Percentiles rank a stretch among this genome's conserved stretches.
phyloP scores from a whole-genome alignment of 345 rosid genomes.

The Corymbia maculata region DNA sequence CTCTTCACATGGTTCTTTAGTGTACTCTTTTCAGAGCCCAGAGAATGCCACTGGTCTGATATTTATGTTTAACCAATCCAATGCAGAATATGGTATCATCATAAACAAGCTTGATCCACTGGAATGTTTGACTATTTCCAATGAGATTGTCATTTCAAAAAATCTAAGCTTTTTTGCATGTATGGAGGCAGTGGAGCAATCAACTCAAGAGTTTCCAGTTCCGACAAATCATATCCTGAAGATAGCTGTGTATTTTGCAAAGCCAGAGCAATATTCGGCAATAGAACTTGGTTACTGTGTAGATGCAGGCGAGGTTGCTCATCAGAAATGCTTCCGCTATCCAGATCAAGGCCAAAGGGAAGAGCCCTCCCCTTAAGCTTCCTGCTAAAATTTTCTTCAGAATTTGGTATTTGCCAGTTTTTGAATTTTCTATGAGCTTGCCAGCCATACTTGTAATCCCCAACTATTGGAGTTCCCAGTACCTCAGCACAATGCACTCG shows the following conservation, averaged over 20 bases:
- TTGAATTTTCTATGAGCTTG: constrained; percentile 56
- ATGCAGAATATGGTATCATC: background rate
- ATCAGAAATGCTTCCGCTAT: constrained; percentile 58
- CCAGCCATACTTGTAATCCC: constrained; percentile 92
- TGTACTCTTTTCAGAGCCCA: background rate
- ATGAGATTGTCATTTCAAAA: constrained; percentile 24
- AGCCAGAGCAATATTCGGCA: constrained; percentile 65
- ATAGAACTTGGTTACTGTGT: constrained; percentile 65
- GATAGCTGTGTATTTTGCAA: constrained; percentile 19
- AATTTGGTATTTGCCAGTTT: constrained; percentile 11
- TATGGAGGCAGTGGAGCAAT: constrained; percentile 77
- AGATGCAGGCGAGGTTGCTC: constrained; percentile 80
- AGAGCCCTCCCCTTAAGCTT: constrained; percentile 7
- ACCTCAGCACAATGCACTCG: constrained; percentile 97
- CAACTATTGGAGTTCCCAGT: constrained; percentile 86
- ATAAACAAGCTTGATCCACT: background rate
- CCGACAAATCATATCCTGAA: constrained; percentile 35
- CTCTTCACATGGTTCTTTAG: background rate
- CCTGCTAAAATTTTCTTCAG: background rate
- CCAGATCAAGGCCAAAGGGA: constrained; percentile 66
- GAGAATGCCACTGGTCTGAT: background rate
- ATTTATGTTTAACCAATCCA: background rate
- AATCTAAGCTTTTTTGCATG: constrained; percentile 71
- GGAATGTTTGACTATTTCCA: background rate
- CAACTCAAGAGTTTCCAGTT: constrained; percentile 38